A percentile compares a stretch with the other conserved stretches of the same genome.
Conservation (phyloP, 2,329 filamentous ascomycete genomes). For the Metarhizium rileyi region DNA sequence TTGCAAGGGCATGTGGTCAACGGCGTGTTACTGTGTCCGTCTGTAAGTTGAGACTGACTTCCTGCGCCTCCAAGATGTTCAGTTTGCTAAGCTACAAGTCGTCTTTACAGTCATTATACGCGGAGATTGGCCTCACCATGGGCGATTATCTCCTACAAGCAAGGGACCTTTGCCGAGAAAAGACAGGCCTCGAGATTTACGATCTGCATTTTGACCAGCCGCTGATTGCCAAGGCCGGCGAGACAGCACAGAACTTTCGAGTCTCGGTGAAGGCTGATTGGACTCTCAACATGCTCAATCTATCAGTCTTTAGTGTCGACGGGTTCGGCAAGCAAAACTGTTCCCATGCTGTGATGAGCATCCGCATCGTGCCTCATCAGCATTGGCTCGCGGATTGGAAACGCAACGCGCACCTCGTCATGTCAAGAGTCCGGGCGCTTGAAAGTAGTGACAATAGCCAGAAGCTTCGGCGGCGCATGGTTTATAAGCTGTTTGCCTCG, state of each 20-base stretch:
- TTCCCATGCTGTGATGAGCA: not conserved
- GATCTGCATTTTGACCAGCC: constrained; percentile 58
- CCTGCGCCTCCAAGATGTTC: not conserved
- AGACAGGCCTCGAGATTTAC: constrained; percentile 53
- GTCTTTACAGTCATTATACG: constrained; percentile 25
- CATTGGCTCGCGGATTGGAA: constrained; percentile 14
- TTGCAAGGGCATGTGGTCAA: constrained; percentile 4
- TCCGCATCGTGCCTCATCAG: not conserved
- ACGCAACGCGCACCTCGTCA: constrained; percentile 44
- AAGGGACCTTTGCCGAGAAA: constrained; percentile 42
- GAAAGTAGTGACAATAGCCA: constrained; percentile 14
- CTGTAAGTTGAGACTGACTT: not conserved
- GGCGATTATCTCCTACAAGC: constrained; percentile 55
- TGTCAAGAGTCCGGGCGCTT: constrained; percentile 48
- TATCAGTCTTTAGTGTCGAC: constrained; percentile 18
- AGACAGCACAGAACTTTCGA: constrained; percentile 20
- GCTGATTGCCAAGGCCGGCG: constrained; percentile 15
- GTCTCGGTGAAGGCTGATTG: constrained; percentile 31
- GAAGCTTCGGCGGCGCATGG: not conserved
- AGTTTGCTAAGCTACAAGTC: not conserved
- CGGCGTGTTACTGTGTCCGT: constrained; percentile 4
- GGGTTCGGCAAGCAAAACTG: not conserved
- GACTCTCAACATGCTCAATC: constrained; percentile 30
- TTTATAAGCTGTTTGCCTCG: constrained; percentile 8
- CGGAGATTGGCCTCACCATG: constrained; percentile 55